Evolutionary conservation across 306 rosid species (phyloP).

Genomic region (Crataegus laevigata): DNA sequence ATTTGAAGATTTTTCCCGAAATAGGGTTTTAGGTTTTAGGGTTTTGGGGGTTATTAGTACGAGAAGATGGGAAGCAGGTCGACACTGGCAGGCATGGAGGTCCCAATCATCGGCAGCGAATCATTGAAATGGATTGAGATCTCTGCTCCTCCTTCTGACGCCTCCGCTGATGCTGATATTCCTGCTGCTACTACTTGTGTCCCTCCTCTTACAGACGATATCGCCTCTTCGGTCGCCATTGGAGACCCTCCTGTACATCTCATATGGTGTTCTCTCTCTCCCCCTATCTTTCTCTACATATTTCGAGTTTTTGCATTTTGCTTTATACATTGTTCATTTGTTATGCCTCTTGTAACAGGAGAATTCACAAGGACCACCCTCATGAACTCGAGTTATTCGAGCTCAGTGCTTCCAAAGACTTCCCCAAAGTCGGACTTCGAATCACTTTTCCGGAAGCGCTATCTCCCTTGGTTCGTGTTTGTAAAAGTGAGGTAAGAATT

Average conservation of each 20-base stretch:
- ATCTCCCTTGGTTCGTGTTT: slow-evolving; percentile 53
- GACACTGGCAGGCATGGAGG: slow-evolving; percentile 54
- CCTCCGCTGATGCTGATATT: neutral
- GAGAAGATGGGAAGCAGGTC: neutral
- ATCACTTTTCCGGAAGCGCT: slow-evolving; percentile 60
- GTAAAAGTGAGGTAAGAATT: slow-evolving; percentile 52
- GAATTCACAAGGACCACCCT: slow-evolving; percentile 63
- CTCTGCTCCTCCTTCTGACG: slow-evolving; percentile 39
- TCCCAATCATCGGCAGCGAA: slow-evolving; percentile 65
- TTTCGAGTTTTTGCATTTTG: neutral
- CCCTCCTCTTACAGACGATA: slow-evolving; percentile 42
- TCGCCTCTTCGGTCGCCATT: slow-evolving; percentile 51
- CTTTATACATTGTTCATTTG: neutral
- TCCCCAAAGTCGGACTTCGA: slow-evolving; percentile 56
- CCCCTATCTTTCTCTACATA: neutral
- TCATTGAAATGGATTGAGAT: slow-evolving; percentile 57
- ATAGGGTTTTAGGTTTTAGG: neutral
- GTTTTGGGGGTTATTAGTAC: neutral
- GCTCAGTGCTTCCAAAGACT: slow-evolving; percentile 52
- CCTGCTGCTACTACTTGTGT: neutral
- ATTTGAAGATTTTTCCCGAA: too few species aligned
- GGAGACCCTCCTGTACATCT: slow-evolving; percentile 61
- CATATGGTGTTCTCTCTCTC: slow-evolving; percentile 41
- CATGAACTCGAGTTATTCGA: slow-evolving; percentile 57
- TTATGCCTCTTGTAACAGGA: slow-evolving; percentile 32